Evolutionary conservation across 495 filamentous ascomycete species (phyloP), one percentile per base, ranked within the genome.

Genomic region (Trichoderma parareesei): DNA sequence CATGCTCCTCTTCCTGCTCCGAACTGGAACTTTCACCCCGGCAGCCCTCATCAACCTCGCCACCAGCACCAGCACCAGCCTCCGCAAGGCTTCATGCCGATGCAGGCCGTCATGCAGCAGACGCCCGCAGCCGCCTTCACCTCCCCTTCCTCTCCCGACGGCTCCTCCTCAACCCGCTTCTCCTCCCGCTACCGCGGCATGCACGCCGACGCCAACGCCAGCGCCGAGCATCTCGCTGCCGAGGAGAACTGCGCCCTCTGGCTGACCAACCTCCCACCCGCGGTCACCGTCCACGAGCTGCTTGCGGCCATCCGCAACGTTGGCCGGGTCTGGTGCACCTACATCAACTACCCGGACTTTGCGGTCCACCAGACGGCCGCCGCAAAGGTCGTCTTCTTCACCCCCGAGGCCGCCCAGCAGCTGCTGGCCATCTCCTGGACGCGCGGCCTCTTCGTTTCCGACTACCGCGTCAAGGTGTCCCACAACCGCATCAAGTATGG

Each of bases 341-440:
- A 75, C 60, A 74, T 80, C 64, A 75, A 75, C 55, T 66, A 66
- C 0, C 71, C 76, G 13, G 40, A 55, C 10, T 57, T 61, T 6
- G 44, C 60, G 3, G 62, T 53, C 3, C 66, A 74, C 38, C 27
- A 33, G 0, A 73, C 70, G 5, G 66, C 69, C 1, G 76, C 78
- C 0, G 76, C 74, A 0, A 77, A 76, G 62, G 63, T 80, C 3
- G 71, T 74, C 9, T 79, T 80, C 64, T 79, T 80, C 35, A 71
- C 74, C 8, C 60, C 68, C 8, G 37, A 38, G 0, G 73, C 71
- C 0, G 72, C 73, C 1, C 64, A 68, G 27, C 53, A 57, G 27
- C 53, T 57, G 9, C 53, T 57, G 7, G 37, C 27, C 9, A 13
- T 57, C 53, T 57, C 53, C 9, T 57, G 53, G 53, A 57, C 53